phyloP scores from a whole-genome alignment of 208 protist species.

The Crithidia bombi region DNA sequence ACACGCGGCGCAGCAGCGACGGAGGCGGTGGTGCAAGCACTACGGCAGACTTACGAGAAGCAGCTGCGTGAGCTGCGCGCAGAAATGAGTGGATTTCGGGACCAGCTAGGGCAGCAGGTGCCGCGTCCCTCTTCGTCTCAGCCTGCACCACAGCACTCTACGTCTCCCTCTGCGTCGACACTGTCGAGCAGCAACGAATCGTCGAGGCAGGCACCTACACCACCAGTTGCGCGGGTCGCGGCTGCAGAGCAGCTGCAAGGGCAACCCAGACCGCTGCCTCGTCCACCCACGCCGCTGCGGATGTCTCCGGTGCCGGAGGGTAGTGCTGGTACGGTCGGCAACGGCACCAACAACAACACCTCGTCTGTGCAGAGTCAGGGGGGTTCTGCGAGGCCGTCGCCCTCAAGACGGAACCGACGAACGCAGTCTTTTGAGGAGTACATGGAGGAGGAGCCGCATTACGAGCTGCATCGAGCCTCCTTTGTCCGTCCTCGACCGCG shows the following conservation, averaged over 20 bases:
- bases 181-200: constrained; percentile 10
- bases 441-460: constrained; percentile 72
- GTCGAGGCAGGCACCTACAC: background rate
- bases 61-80: constrained; percentile 27
- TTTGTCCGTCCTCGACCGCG: constrained; percentile 18
- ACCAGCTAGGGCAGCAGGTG: constrained; percentile 16
- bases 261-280: background rate
- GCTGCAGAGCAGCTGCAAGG: background rate
- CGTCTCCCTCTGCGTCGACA: background rate
- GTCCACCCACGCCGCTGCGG: background rate
- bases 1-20: background rate
- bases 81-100: constrained; percentile 28
- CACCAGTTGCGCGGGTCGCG: background rate
- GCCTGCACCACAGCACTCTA: background rate
- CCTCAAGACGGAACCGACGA: background rate
- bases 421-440: constrained; percentile 69
- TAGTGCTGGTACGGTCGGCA: background rate
- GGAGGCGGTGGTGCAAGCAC: background rate
- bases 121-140: background rate
- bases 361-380: background rate
- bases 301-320: constrained; percentile 3
- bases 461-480: constrained; percentile 43
- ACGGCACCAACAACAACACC: background rate
- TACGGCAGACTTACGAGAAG: constrained; percentile 25
- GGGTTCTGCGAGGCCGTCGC: background rate